Base-by-base conservation (phyloP, 106 monocot genomes). In the Triglochin maritima region DNA sequence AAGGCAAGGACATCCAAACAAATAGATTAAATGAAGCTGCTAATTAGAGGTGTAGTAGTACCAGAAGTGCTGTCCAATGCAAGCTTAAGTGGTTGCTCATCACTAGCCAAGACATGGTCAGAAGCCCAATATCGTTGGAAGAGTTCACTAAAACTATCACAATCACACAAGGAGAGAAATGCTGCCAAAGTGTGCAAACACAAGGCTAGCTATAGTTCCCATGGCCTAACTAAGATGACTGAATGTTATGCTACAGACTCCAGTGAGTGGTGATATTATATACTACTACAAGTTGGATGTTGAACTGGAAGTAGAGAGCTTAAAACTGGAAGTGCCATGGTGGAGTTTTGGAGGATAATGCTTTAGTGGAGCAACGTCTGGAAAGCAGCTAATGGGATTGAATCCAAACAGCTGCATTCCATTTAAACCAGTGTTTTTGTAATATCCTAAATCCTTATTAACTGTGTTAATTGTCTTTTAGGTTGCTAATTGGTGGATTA, bases 71-170 rank as follows among this genome's bases (percentile, higher is more conserved):
- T 79, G 69, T 93, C 93, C 61, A 89, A 83, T 67, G 81, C 79
- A 47, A 93, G 86, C 66, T 76, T 77, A 8, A 93, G 81, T 4
- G 75, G 75, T 9, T 79, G 17, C 3, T n/a, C 60, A n/a, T 62
- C 77, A 4, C 83, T 85, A 14, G 74, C 74, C 2, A 72, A 11
- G 17, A 93, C 48, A 50, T 93, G 93, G 57, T 93, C 93, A 3
- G 76, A 57, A 2, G 93, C 88, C 93, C 93, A 93, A 78, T 85
- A 81, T 45, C 85, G 66, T 80, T 88, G 82, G 71, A 88, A 76
- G 53, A 83, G 80, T 9, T 88, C 82, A 9, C 44, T 57, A 57
- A 69, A 69, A 45, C 46, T 57, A 12, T 16, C 61, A 6, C 41
- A 61, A 7, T 6, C 42, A 42, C 16, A 16, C 2, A 44, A 61